These are phyloP conservation scores for Sphaerulina vaccinii DNA, from an alignment of 2,329 filamentous ascomycete genomes.

Conservation along the genomic window DNA sequence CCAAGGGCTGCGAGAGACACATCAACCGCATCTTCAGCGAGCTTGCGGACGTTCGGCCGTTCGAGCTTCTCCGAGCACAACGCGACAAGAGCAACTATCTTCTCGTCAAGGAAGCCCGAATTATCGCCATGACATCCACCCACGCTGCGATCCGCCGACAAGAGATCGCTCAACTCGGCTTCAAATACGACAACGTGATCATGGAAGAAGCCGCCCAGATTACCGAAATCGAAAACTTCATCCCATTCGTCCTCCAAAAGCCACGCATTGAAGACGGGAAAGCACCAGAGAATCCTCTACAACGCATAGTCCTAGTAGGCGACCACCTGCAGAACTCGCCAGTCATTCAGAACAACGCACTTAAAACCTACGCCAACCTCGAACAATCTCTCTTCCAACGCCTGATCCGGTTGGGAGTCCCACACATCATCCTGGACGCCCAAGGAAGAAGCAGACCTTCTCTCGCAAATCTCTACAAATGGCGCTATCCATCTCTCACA, in stretches of 20 bases:
- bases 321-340: conserved; percentile 97
- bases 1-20: conserved; percentile 81
- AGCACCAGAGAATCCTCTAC: conserved; percentile 66
- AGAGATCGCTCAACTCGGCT: conserved; percentile 88
- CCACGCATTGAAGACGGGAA: conserved; percentile 24
- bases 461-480: conserved; percentile 86
- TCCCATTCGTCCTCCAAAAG: conserved; percentile 89
- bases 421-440: conserved; percentile 82
- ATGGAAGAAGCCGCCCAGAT: conserved; percentile 99
- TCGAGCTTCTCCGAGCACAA: conserved; percentile 85
- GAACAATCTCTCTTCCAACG: conserved; percentile 94
- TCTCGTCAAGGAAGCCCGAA: conserved; percentile 90
- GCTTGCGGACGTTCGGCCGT: conserved; percentile 87
- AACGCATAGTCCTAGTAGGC: conserved; percentile 87
- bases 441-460: conserved; percentile 87
- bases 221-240: conserved; percentile 95
- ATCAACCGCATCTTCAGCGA: conserved; percentile 88
- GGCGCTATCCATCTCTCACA: conserved; percentile 80
- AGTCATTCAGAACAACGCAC: conserved; percentile 89
- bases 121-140: conserved; percentile 97
- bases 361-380: conserved; percentile 91
- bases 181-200: conserved; percentile 94
- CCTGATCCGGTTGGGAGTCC: conserved; percentile 87
- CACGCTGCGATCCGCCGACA: conserved; percentile 92
- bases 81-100: conserved; percentile 96